Evolutionary conservation across 352 stramenopile genomes (phyloP), one percentile per base, ranked within the genome.

Genomic region (Pythium dissimile): DNA sequence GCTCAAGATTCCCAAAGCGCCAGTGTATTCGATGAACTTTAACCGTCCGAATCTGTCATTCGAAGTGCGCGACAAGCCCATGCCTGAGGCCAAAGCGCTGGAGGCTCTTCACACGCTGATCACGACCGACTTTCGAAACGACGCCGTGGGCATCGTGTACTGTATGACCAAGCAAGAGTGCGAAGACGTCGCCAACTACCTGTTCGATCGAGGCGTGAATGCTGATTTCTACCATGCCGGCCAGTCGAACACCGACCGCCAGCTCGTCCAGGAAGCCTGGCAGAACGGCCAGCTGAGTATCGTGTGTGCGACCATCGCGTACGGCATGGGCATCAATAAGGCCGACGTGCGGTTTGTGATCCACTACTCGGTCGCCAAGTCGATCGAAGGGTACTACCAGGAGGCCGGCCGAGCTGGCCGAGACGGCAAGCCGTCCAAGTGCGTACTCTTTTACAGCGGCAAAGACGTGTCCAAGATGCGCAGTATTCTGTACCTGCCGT

Each of bases 371-470:
- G 69, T 96, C 46, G 83, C 85, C 62, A 93, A 93, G 71, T 97
- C 87, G 45, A 83, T 99, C 37, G 97, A 99, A 73, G 95, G 89
- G 7, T 99, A 99, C 73, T 99, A 98, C 75, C 97, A 99, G 71
- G 96, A 99, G 72, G 92, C 88, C 5, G 97, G 97, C 2, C 83
- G 97, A 21, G 97, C 92, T 2, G 97, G 97, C 2, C 83, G 97
- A 52, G 97, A 99, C 67, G 97, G 97, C 9, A 66, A 93, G 5
- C 77, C 92, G 11, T 89, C 88, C 38, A 86, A 96, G 48, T 98
- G 94, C 59, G 80, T 96, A 32, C 44, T 98, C 15, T 95, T 97
- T 51, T 98, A 97, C 71, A 84, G 77, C 39, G 64, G 69, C 20
- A 72, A 76, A 11, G 94, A 98, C 59, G 75, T 96, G 7, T 73